phyloP scores from a whole-genome alignment of 805 yeast species.

The Nakazawaea wyomingensis region DNA sequence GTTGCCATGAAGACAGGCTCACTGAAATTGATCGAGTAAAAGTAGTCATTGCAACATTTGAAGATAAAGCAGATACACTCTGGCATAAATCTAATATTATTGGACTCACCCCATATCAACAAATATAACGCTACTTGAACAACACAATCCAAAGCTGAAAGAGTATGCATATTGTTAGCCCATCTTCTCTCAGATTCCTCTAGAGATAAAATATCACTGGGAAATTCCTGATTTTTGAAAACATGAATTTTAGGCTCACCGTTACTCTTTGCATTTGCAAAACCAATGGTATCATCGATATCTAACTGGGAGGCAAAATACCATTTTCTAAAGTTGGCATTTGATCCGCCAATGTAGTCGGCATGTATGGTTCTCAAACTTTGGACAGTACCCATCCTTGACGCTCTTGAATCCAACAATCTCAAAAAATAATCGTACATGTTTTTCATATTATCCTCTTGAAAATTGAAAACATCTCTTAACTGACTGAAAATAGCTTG shows the following conservation, averaged over 20 bases:
- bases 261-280: conserved; percentile 23
- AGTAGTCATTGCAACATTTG: conserved; percentile 72
- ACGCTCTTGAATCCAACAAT: conserved; percentile 62
- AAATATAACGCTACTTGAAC: conserved; percentile 66
- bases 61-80: conserved; percentile 83
- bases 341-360: conserved; percentile 69
- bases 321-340: conserved; percentile 71
- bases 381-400: conserved; percentile 50
- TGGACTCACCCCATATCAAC: conserved; percentile 88
- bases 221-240: conserved; percentile 10
- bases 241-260: conserved; percentile 19
- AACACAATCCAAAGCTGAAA: conserved; percentile 48
- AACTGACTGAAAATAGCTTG: conserved; percentile 50
- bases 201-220: conserved; percentile 18
- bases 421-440: conserved; percentile 59
- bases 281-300: conserved; percentile 44
- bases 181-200: conserved; percentile 45
- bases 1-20: conserved; percentile 24
- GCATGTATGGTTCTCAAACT: conserved; percentile 63
- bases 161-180: conserved; percentile 44
- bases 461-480: conserved; percentile 60
- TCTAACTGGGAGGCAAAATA: conserved; percentile 72
- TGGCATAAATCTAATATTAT: conserved; percentile 81
- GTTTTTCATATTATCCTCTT: conserved; percentile 56
- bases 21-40: conserved; percentile 41